Evolutionary conservation across 768 basidiomycete species (phyloP).

Genomic region (Boletus coccyginus): DNA sequence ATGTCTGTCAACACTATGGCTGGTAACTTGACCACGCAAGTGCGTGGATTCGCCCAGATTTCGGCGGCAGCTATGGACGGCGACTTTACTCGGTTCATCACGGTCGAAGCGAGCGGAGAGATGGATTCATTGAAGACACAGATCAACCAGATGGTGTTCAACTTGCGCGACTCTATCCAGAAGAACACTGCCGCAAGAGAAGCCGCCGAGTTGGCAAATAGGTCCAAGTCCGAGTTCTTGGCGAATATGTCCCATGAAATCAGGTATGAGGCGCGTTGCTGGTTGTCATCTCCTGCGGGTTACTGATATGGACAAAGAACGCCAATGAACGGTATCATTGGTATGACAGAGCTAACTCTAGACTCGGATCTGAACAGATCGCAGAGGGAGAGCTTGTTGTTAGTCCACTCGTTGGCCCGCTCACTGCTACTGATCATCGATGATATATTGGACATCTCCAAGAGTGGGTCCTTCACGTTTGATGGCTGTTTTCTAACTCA

Average conservation of each 20-base stretch:
- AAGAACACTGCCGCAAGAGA: conserved; percentile 98
- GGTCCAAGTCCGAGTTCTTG: conserved; percentile 96
- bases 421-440: conserved; percentile 96
- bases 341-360: conserved; percentile 98
- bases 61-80: conserved; percentile 98
- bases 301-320: conserved; percentile 54
- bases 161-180: conserved; percentile 93
- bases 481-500: not conserved
- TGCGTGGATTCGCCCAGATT: conserved; percentile 98
- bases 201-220: conserved; percentile 96
- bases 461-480: conserved; percentile 66
- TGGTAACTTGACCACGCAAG: conserved; percentile 94
- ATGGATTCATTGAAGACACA: conserved; percentile 99
- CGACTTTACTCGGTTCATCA: conserved; percentile 98
- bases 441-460: conserved; percentile 99
- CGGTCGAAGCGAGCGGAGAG: conserved; percentile 96
- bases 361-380: conserved; percentile 94
- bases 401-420: conserved; percentile 92
- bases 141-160: conserved; percentile 99
- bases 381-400: conserved; percentile 91
- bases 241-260: conserved; percentile 99
- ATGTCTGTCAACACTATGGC: conserved; percentile 99
- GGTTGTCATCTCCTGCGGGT: not conserved
- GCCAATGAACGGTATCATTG: conserved; percentile 99
- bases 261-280: conserved; percentile 51